Percentiles rank a stretch among this genome's conserved stretches.
Conservation (phyloP, 805 yeast species). For the Starmerella davenportii region DNA sequence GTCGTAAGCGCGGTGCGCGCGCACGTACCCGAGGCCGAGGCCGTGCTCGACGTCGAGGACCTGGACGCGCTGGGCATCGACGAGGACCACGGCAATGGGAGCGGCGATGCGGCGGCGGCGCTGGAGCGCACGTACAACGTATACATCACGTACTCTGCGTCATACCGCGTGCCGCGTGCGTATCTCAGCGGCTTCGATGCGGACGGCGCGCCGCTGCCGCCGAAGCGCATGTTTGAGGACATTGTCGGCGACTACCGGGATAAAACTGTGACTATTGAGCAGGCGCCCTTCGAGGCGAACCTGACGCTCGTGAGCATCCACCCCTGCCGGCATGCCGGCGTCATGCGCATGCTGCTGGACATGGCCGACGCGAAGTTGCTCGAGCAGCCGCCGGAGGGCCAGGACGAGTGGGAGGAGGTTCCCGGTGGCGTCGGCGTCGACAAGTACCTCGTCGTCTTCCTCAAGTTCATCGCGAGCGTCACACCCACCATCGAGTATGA, state of each 20-base stretch:
- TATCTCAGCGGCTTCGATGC: conserved; percentile 73
- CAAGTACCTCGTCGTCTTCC: conserved; percentile 72
- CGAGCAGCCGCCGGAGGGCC: conserved; percentile 13
- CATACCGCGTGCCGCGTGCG: conserved; percentile 89
- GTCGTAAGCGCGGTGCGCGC: conserved; percentile 9
- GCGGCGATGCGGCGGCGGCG: conserved; percentile 6
- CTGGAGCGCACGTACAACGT: conserved; percentile 46
- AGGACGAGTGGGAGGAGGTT: conserved; percentile 43
- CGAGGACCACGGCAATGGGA: conserved; percentile 28
- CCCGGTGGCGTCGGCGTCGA: conserved; percentile 55
- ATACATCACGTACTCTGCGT: conserved; percentile 81
- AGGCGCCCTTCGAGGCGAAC: conserved; percentile 63
- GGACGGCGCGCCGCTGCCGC: conserved; percentile 71
- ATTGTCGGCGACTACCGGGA: conserved; percentile 80
- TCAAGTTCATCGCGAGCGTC: conserved; percentile 89
- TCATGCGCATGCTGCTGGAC: conserved; percentile 74
- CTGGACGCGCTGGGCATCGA: conserved; percentile 21
- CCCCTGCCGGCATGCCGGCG: conserved; percentile 89
- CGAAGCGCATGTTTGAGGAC: conserved; percentile 87
- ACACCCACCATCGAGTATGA: conserved; percentile 97
- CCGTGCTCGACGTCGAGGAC: conserved; percentile 18
- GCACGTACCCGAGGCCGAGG: conserved; percentile 9
- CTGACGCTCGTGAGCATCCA: conserved; percentile 74
- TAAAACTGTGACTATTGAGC: conserved; percentile 91
- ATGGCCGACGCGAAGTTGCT: conserved; percentile 33